Evolutionary conservation across 1,284 basidiomycete species (phyloP).

Genomic region (Ceratobasidium sp.): DNA sequence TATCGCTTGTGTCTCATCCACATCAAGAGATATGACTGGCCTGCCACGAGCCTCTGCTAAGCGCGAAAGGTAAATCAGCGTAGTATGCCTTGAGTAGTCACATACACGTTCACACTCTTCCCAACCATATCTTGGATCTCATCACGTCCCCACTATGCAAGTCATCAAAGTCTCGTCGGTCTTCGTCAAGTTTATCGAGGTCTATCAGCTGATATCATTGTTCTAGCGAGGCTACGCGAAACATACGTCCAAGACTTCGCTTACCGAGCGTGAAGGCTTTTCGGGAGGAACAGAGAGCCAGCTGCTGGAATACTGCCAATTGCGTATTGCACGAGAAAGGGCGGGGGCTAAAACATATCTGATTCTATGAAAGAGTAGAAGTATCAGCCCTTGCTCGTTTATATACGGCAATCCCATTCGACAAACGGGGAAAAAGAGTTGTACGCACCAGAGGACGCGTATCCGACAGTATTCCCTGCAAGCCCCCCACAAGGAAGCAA

Average conservation of each 20-base stretch:
- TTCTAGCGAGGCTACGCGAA: background rate
- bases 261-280: constrained; percentile 81
- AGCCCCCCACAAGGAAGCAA: constrained; percentile 97
- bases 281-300: constrained; percentile 91
- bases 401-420: background rate
- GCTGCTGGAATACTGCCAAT: constrained; percentile 86
- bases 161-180: constrained; percentile 90
- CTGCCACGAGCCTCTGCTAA: constrained; percentile 76
- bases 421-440: constrained; percentile 21
- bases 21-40: constrained; percentile 87
- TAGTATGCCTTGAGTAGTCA: background rate
- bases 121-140: constrained; percentile 94
- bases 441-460: constrained; percentile 92
- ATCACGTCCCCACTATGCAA: constrained; percentile 87
- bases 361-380: constrained; percentile 90
- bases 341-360: constrained; percentile 83
- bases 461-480: constrained; percentile 93
- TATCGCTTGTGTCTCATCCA: constrained; percentile 91
- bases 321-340: constrained; percentile 88
- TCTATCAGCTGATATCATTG: constrained; percentile 79
- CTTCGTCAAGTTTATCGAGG: constrained; percentile 86
- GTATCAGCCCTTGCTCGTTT: constrained; percentile 86
- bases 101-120: constrained; percentile 71
- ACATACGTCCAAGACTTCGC: constrained; percentile 49
- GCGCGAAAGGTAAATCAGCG: background rate